Evolutionary conservation across 2,329 filamentous ascomycete genomes (phyloP), one percentile per base, ranked within the genome.

Genomic region (Pezicula rhizophila): DNA sequence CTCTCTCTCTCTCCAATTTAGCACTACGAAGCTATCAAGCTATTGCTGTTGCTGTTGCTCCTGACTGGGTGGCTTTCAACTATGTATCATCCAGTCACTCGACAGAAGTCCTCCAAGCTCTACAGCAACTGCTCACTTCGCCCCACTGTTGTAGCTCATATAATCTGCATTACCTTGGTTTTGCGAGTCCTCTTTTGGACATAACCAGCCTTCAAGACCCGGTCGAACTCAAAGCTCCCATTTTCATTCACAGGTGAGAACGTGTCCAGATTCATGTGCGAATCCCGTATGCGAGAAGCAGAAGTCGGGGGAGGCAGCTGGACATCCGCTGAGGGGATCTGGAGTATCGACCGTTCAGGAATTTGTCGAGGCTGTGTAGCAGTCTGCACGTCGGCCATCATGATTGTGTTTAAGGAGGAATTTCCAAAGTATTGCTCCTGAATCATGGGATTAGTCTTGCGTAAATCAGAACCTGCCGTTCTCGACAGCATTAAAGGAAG

Each of bases 141-240:
- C 12, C 25, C 25, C 4, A 6, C 25, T 2, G n/a, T 26, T 5
- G 11, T 8, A 14, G 8, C 25, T 15, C 11, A 12, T 14, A 40
- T 15, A 12, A 42, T 28, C 40, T 31, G 28, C 33, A 42, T 46
- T 68, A 90, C 89, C 84, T 95, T 96, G 52, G 92, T 97, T 74
- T 92, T 96, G 60, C 91, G 86, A 15, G 90, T 95, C 58, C 92
- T 82, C 70, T 95, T 95, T 63, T 87, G 79, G 35, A 96, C 83
- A 57, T 85, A 86, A 51, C 92, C 91, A 49, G 85, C 83, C 71
- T 95, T 97, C 66, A 97, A 79, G 48, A 97, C 88, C 45, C 90
- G 85, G 68, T 99, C 93, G 63, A 95, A 95, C 63, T 93, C 91
- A 66, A 96, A 99, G 68, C 89, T 93, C 54, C 93, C 93, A 68